Percentiles rank a stretch among this genome's conserved stretches.
phyloP scores from a whole-genome alignment of 2,329 filamentous ascomycete genomes.

The Epicoccum nigrum region DNA sequence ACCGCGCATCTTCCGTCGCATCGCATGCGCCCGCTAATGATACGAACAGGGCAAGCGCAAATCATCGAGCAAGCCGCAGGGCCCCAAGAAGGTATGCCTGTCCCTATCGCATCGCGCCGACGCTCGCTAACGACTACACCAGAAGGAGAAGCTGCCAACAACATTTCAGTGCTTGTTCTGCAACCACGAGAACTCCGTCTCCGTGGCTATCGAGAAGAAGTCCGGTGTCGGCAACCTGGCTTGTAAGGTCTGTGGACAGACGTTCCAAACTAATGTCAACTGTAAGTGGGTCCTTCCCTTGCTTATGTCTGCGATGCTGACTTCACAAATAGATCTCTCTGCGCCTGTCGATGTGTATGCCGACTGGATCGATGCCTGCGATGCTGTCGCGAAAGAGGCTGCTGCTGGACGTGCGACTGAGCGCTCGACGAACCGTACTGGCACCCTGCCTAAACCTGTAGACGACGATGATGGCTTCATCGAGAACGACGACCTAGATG shows the following conservation, averaged over 20 bases:
- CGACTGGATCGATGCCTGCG: conserved; percentile 97
- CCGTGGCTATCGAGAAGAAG: conserved; percentile 94
- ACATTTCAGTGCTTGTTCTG: conserved; percentile 98
- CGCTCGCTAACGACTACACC: conserved; percentile 20
- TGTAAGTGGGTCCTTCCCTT: conserved; percentile 63
- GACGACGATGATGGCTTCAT: conserved; percentile 48
- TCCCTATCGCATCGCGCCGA: conserved; percentile 4
- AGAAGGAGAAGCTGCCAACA: conserved; percentile 72
- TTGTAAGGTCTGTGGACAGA: conserved; percentile 93
- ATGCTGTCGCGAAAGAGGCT: conserved; percentile 70
- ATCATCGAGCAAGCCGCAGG: conserved; percentile 78
- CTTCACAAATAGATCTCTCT: conserved; percentile 70
- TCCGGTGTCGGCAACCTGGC: conserved; percentile 80
- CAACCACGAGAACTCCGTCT: conserved; percentile 93
- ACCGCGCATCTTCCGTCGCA: not conserved
- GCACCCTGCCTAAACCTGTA: conserved; percentile 29
- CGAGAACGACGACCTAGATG: conserved; percentile 48
- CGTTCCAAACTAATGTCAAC: conserved; percentile 91
- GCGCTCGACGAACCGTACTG: conserved; percentile 35
- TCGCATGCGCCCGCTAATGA: conserved; percentile 32
- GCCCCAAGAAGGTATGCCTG: conserved; percentile 75
- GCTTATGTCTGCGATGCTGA: conserved; percentile 19
- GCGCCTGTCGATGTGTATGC: conserved; percentile 94
- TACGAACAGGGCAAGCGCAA: conserved; percentile 80
- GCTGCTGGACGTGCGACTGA: conserved; percentile 47